These are phyloP conservation scores for Macrophomina phaseolina DNA, from an alignment of 2,329 filamentous ascomycete genomes.

Conservation along the genomic window DNA sequence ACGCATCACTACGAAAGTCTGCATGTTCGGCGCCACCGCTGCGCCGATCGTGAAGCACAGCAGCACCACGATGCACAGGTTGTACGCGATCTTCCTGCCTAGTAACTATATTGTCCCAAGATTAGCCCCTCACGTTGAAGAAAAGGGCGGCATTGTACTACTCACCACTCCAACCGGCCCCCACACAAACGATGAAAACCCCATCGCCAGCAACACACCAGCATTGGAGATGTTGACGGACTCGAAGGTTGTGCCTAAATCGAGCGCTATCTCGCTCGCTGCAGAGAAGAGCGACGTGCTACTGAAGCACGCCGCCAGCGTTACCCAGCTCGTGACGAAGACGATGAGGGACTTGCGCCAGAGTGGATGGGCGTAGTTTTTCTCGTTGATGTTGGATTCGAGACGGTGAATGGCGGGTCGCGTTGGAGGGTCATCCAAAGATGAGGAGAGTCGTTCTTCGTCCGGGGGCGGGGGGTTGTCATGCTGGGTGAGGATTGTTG, in stretches of 20 bases:
- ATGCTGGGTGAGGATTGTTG: too few species aligned
- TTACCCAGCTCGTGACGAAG: constrained; percentile 51
- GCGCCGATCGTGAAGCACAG: constrained; percentile 31
- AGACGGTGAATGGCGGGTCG: neutral
- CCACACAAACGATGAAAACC: constrained; percentile 31
- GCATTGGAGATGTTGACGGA: constrained; percentile 30
- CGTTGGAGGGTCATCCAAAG: too few species aligned
- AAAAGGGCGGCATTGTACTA: neutral
- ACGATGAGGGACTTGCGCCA: constrained; percentile 48
- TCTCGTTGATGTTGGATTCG: constrained; percentile 5
- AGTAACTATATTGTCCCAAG: constrained; percentile 24
- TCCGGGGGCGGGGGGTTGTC: too few species aligned
- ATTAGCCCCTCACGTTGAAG: too few species aligned
- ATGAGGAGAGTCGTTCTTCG: too few species aligned
- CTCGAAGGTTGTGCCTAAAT: constrained; percentile 43
- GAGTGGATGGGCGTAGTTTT: constrained; percentile 24
- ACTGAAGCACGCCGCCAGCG: constrained; percentile 49
- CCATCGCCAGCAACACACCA: constrained; percentile 32
- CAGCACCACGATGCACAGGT: constrained; percentile 29
- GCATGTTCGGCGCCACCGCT: constrained; percentile 29
- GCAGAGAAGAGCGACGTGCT: constrained; percentile 50
- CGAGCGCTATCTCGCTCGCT: constrained; percentile 46
- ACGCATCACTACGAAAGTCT: constrained; percentile 31
- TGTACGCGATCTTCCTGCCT: constrained; percentile 30
- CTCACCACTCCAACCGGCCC: constrained; percentile 30